phyloP scores from a whole-genome alignment of 202 grass and related monocot species.

The Musa balbisiana region DNA sequence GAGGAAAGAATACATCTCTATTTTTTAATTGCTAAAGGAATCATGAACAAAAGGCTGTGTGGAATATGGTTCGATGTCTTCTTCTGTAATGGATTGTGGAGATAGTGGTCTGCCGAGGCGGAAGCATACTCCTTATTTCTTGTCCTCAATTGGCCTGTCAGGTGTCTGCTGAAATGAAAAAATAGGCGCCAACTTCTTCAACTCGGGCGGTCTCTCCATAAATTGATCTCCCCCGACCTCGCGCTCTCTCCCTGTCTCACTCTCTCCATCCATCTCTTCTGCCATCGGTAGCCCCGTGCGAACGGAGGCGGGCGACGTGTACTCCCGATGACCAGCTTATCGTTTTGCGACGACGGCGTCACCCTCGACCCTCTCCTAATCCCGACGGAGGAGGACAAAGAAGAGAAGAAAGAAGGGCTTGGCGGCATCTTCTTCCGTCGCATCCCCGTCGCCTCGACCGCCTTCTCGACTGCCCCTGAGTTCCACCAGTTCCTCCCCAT shows the following conservation, averaged over 20 bases:
- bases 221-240: conserved; percentile 1
- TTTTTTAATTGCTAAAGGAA: no score
- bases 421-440: conserved; percentile 9
- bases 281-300: not conserved
- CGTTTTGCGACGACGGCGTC: conserved; percentile 1
- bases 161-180: no score
- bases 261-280: not conserved
- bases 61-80: no score
- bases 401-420: not conserved
- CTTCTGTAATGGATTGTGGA: no score
- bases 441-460: not conserved
- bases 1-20: no score
- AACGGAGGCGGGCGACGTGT: no score
- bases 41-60: no score
- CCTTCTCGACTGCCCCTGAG: not conserved
- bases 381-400: not conserved
- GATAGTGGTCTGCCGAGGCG: no score
- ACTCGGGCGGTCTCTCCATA: not conserved
- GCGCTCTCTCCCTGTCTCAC: not conserved
- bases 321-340: not conserved
- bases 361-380: conserved; percentile 5
- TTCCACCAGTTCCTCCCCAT: conserved; percentile 11
- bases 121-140: no score
- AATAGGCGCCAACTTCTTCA: not conserved
- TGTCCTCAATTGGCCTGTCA: no score